A percentile compares a stretch with the other conserved stretches of the same genome.
Conservation (phyloP, 768 basidiomycete genomes). For the Hericium alpestre region DNA sequence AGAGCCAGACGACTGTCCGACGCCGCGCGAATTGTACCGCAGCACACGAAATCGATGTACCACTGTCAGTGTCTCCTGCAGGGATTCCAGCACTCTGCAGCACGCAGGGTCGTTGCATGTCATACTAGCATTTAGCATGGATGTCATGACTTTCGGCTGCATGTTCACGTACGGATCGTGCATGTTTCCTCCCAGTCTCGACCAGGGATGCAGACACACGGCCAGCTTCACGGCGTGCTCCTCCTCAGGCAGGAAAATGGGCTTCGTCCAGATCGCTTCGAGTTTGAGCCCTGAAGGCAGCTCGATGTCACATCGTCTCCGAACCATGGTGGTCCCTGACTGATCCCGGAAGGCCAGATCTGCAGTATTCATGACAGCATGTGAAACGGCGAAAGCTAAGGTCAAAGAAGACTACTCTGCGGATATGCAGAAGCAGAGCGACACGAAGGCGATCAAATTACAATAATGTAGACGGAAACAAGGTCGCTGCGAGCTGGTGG, state of each 20-base stretch:
- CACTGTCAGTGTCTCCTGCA: conserved; percentile 32
- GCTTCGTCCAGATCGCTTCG: background rate
- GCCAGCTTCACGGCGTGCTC: conserved; percentile 28
- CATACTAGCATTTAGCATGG: background rate
- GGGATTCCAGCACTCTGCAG: conserved; percentile 33
- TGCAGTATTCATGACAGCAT: too few species aligned
- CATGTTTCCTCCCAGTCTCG: conserved; percentile 72
- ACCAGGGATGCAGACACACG: conserved; percentile 77
- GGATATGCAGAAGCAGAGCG: too few species aligned
- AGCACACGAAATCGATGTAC: conserved; percentile 45
- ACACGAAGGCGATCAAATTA: too few species aligned
- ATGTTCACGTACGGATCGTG: conserved; percentile 53
- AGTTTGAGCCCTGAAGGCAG: background rate
- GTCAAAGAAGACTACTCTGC: too few species aligned
- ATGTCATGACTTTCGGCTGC: background rate
- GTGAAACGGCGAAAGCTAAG: too few species aligned
- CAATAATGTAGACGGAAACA: too few species aligned
- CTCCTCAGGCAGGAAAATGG: background rate
- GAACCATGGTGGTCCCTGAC: too few species aligned
- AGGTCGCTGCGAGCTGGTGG: too few species aligned
- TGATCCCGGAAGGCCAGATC: too few species aligned
- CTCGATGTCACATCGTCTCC: background rate
- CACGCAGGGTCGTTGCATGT: background rate
- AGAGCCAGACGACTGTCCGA: conserved; percentile 65
- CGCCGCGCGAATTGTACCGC: conserved; percentile 69